Conservation (phyloP, 2,329 filamentous ascomycete genomes). For the Fusarium sp. region DNA sequence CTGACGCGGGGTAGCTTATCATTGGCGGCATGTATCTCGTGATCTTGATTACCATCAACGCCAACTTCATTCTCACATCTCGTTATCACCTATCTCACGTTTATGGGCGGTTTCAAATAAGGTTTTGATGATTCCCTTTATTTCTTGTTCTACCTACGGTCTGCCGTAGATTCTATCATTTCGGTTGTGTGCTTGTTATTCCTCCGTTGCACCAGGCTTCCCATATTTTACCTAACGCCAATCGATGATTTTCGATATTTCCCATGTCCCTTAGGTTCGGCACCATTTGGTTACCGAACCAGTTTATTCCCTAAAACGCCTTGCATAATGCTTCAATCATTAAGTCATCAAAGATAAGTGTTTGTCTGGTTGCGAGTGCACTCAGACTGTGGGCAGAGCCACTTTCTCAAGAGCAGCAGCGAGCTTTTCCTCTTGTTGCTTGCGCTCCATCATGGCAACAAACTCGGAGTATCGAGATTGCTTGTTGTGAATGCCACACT, state of each 20-base stretch:
- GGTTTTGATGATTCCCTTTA: constrained; percentile 21
- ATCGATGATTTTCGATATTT: constrained; percentile 34
- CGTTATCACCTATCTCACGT: constrained; percentile 10
- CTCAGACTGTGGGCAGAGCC: constrained; percentile 45
- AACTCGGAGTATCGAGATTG: constrained; percentile 92
- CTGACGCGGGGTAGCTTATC: constrained; percentile 45
- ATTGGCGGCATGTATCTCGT: constrained; percentile 39
- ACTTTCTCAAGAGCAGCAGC: constrained; percentile 49
- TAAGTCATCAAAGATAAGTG: constrained; percentile 45
- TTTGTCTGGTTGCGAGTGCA: constrained; percentile 38
- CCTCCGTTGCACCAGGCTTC: constrained; percentile 15
- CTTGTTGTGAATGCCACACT: constrained; percentile 99
- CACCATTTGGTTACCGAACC: constrained; percentile 21
- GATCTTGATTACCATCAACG: constrained; percentile 33
- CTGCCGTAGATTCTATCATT: constrained; percentile 22
- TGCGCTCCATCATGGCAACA: constrained; percentile 77
- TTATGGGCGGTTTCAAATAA: not conserved
- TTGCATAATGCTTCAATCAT: constrained; percentile 47
- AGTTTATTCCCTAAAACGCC: constrained; percentile 45
- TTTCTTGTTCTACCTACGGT: constrained; percentile 33
- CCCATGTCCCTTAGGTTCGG: constrained; percentile 19
- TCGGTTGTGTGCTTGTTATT: constrained; percentile 30
- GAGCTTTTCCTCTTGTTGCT: constrained; percentile 65
- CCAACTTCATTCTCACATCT: constrained; percentile 34
- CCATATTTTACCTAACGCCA: constrained; percentile 42